These are phyloP conservation scores for Conticribra weissflogii DNA, from an alignment of 108 stramenopile species.

Conservation along the genomic window DNA sequence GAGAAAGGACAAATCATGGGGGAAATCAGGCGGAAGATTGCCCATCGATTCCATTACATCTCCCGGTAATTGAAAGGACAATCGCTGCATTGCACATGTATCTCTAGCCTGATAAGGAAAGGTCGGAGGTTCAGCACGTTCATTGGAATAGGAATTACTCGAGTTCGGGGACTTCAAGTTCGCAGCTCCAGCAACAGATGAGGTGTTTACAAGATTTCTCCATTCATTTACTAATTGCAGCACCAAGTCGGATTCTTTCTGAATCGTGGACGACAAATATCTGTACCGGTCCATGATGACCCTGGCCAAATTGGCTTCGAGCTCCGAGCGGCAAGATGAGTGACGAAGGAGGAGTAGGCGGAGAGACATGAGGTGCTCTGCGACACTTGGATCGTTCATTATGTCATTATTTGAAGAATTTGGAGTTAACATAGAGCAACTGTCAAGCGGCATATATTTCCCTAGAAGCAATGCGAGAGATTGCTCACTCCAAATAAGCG, in stretches of 20 bases:
- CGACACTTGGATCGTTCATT: constrained; percentile 14
- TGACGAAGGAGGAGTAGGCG: constrained; percentile 70
- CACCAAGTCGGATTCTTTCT: constrained; percentile 49
- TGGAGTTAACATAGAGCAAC: background rate
- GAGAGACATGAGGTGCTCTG: constrained; percentile 59
- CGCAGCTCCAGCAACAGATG: too few species aligned
- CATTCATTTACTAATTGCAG: constrained; percentile 65
- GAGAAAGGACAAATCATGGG: background rate
- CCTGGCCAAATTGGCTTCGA: constrained; percentile 61
- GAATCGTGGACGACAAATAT: constrained; percentile 42
- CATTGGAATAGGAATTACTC: too few species aligned
- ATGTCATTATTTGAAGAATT: constrained; percentile 5
- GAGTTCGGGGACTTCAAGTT: too few species aligned
- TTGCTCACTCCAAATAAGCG: constrained; percentile 42
- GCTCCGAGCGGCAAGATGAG: constrained; percentile 43
- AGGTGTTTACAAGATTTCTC: too few species aligned
- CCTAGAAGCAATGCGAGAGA: constrained; percentile 65
- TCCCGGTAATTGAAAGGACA: too few species aligned
- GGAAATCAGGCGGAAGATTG: background rate
- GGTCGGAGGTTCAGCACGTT: too few species aligned
- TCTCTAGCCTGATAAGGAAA: too few species aligned
- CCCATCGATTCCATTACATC: background rate
- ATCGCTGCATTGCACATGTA: too few species aligned
- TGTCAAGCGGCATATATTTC: constrained; percentile 60
- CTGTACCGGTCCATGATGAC: constrained; percentile 64